Conservation (phyloP, 1,284 basidiomycete species). For the Pseudozyma flocculosa region DNA sequence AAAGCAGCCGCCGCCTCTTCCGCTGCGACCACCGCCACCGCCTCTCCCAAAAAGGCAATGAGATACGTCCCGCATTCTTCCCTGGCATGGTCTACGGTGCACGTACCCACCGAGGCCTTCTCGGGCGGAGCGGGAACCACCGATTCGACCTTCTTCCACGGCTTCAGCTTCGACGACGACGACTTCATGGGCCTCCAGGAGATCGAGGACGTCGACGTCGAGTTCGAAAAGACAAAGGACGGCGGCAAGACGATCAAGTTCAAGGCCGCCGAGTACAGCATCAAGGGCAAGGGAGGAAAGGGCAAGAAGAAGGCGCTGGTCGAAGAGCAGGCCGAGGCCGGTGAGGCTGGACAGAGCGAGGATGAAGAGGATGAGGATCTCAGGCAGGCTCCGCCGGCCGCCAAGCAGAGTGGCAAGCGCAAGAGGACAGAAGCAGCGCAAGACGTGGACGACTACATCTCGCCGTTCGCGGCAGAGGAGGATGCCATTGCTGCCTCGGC, state of each 20-base stretch:
- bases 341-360: constrained; percentile 12
- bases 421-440: not conserved
- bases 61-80: constrained; percentile 19
- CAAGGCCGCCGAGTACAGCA: constrained; percentile 12
- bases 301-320: constrained; percentile 11
- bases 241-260: constrained; percentile 39
- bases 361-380: constrained; percentile 5
- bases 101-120: constrained; percentile 29
- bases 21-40: constrained; percentile 1
- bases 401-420: constrained; percentile 23
- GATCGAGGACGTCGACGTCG: constrained; percentile 49
- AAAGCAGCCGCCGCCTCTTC: constrained; percentile 1
- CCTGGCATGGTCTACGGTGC: constrained; percentile 39
- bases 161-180: constrained; percentile 28
- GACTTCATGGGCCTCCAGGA: constrained; percentile 55
- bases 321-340: not conserved
- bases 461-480: not conserved
- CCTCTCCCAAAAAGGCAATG: constrained; percentile 6
- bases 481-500: constrained; percentile 23
- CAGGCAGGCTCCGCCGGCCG: constrained; percentile 1
- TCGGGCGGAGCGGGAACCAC: constrained; percentile 32
- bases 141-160: constrained; percentile 35
- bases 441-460: constrained; percentile 1
- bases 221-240: constrained; percentile 30
- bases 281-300: constrained; percentile 15